phyloP scores from a whole-genome alignment of 805 yeast genomes.

The Wilhelminamyces savonicus region DNA sequence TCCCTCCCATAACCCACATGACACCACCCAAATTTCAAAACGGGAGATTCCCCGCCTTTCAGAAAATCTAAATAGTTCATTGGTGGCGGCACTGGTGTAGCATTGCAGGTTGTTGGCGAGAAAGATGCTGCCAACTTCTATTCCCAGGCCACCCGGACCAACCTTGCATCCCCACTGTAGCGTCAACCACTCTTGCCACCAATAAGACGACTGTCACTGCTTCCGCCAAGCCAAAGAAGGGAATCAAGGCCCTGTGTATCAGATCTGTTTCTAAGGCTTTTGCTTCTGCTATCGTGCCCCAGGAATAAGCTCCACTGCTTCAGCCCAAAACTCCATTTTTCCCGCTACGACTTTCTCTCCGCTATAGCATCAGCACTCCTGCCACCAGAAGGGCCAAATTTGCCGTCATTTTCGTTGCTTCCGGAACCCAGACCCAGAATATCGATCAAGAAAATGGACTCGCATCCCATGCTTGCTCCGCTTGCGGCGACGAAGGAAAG shows the following conservation, averaged over 20 bases:
- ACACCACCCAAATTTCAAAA: too few relatives aligned
- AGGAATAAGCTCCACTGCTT: too few relatives aligned
- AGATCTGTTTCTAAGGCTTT: too few relatives aligned
- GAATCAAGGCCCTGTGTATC: too few relatives aligned
- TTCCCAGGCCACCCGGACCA: constrained; percentile 1
- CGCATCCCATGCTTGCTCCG: constrained; percentile 29
- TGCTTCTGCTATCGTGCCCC: too few relatives aligned
- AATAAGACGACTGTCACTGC: too few relatives aligned
- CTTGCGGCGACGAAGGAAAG: constrained; percentile 25
- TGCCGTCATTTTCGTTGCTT: constrained; percentile 14
- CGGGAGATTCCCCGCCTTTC: too few relatives aligned
- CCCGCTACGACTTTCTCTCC: neutral
- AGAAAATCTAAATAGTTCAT: too few relatives aligned
- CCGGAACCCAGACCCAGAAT: constrained; percentile 22
- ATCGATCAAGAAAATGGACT: constrained; percentile 19
- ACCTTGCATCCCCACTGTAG: constrained; percentile 3
- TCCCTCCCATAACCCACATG: too few relatives aligned
- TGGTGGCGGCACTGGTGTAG: neutral
- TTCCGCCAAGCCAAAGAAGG: too few relatives aligned
- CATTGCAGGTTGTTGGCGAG: constrained; percentile 3
- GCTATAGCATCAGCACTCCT: constrained; percentile 1
- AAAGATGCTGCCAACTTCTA: neutral
- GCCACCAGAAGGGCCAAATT: constrained; percentile 6
- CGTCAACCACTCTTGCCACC: constrained; percentile 2
- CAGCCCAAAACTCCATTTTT: constrained; percentile 2